Base-by-base conservation (phyloP, 768 basidiomycete species). In the Suillus decipiens region DNA sequence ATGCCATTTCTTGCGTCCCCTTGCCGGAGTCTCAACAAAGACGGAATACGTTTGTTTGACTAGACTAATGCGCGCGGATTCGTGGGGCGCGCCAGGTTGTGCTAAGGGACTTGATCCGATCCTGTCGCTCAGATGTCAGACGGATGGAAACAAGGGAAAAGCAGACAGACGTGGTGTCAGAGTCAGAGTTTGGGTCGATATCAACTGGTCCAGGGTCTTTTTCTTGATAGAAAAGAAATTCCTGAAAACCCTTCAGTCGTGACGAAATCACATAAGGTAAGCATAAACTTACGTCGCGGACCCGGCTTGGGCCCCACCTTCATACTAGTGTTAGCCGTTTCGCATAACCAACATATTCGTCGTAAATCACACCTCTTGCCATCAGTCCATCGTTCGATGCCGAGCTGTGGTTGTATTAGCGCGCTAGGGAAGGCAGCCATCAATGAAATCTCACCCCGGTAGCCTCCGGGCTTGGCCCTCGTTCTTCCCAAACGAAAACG, bases 401-500 rank as follows among this genome's bases (percentile, higher is more conserved):
- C 89, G 63, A 89, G 80, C 88, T 90, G 67, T 14, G 63, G 60
- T 56, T 54, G 31, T 24, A n/a, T 60, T 54, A 37, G 60, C 61
- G 64, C 50, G 61, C 31, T 45, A 22, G 50, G 47, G 37, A 41
- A 59, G 62, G 54, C 39, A 41, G 24, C 1, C 17, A 57, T 59
- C 42, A 61, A 53, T 59, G 14, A 42, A 47, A 43, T 77, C 84
- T 70, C 71, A 90, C 88, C 64, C 89, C 88, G 54, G 84, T 85
- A 34, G 85, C 81, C 64, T 89, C 90, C 57, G 86, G 75, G 65
- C 84, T 85, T 15, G 88, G 81, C 6, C 87, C 86, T 61, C 91
- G 81, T 72, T 93, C 92, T 71, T 93, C 90, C 91, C 92, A 93
- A 43, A 93, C 90, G 66, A 86, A 93, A 39, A 93, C 86, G 62